These are phyloP conservation scores for Brassica incana DNA, from an alignment of 345 rosid species.

Conservation along the genomic window DNA sequence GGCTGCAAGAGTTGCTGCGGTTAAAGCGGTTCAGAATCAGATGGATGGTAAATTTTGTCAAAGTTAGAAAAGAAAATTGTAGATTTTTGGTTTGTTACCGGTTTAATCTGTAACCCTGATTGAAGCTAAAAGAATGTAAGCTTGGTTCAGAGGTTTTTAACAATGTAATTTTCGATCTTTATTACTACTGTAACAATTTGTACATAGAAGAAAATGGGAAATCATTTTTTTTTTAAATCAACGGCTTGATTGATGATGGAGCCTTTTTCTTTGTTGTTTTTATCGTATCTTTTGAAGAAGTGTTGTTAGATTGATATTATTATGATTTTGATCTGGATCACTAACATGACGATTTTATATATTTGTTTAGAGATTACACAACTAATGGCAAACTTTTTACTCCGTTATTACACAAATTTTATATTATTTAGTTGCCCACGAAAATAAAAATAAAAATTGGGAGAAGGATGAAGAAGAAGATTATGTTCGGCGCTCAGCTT, in stretches of 20 bases:
- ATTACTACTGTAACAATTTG: constrained; percentile 20
- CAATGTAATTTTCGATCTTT: constrained; percentile 12
- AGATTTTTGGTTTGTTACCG: neutral
- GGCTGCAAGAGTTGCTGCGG: constrained; percentile 95
- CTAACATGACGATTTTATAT: constrained; percentile 19
- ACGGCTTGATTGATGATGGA: constrained; percentile 21
- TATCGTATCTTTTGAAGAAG: constrained; percentile 34
- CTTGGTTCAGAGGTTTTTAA: constrained; percentile 36
- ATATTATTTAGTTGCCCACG: neutral
- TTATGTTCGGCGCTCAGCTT: constrained; percentile 35
- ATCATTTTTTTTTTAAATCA: constrained; percentile 23
- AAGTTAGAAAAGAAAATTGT: constrained; percentile 33
- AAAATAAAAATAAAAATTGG: constrained; percentile 9
- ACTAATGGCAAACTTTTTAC: constrained; percentile 3
- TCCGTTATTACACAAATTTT: neutral
- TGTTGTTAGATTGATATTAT: constrained; percentile 25
- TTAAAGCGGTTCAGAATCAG: constrained; percentile 88
- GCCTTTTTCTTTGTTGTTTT: neutral
- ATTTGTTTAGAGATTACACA: neutral
- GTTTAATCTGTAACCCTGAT: constrained; percentile 38
- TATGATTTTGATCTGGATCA: constrained; percentile 39
- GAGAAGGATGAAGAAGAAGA: constrained; percentile 33
- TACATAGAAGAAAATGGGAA: constrained; percentile 21
- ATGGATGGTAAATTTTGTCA: constrained; percentile 92
- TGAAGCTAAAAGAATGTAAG: constrained; percentile 15